Evolutionary conservation across 805 yeast species (phyloP).

Genomic region (Barnettozyma vustinii): DNA sequence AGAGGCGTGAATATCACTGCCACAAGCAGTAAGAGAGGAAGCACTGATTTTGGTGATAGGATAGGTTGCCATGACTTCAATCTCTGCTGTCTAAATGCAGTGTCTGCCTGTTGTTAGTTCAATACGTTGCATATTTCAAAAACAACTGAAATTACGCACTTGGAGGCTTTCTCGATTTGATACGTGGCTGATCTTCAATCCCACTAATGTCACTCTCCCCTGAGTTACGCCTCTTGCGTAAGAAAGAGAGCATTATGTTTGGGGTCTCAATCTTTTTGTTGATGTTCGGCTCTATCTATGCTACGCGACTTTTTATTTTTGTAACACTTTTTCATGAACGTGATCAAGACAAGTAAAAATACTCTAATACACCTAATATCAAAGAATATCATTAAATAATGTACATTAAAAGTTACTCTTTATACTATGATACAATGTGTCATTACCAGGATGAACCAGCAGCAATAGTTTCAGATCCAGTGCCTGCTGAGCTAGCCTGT

Average conservation of each 20-base stretch:
- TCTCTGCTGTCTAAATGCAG: constrained; percentile 74
- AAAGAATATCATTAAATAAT: not conserved
- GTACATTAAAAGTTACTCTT: not conserved
- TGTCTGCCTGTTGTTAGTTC: constrained; percentile 31
- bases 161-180: constrained; percentile 49
- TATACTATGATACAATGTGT: not conserved
- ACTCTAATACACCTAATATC: too few relatives aligned
- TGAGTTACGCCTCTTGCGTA: constrained; percentile 23
- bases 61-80: constrained; percentile 74
- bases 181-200: constrained; percentile 24
- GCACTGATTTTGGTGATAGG: constrained; percentile 83
- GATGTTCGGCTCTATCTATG: not conserved
- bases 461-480: not conserved
- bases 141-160: constrained; percentile 23
- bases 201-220: constrained; percentile 26
- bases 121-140: constrained; percentile 20
- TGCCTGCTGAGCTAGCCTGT: constrained; percentile 1
- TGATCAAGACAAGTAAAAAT: too few relatives aligned
- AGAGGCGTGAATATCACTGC: constrained; percentile 84
- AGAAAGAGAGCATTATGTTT: constrained; percentile 16
- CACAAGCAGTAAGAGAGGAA: constrained; percentile 71
- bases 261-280: not conserved
- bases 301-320: not conserved
- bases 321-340: not conserved
- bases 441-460: constrained; percentile 2